These are phyloP conservation scores for Cutaneotrichosporon spelunceum DNA, from an alignment of 1,284 basidiomycete genomes.

Conservation along the genomic window DNA sequence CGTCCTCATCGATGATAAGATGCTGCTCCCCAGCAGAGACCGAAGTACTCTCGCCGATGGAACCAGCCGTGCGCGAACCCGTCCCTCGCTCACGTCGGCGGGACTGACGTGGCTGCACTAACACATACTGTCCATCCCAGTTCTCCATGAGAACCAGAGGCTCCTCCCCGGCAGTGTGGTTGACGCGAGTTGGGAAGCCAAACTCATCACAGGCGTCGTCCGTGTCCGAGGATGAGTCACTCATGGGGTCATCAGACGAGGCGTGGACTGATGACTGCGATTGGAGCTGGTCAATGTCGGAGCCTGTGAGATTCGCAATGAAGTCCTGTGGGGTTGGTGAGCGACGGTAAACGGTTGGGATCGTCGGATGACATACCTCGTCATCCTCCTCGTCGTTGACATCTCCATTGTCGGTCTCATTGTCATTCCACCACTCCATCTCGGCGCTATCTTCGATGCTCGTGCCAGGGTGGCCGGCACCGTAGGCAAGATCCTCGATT, in stretches of 20 bases:
- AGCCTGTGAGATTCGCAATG: slow-evolving; percentile 45
- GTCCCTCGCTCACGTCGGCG: slow-evolving; percentile 27
- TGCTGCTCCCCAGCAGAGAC: slow-evolving; percentile 37
- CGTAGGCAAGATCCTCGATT: slow-evolving; percentile 48
- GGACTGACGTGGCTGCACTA: slow-evolving; percentile 43
- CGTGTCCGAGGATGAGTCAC: slow-evolving; percentile 32
- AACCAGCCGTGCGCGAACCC: slow-evolving; percentile 31
- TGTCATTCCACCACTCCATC: slow-evolving; percentile 32
- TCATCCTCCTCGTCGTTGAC: slow-evolving; percentile 37
- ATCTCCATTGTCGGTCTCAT: slow-evolving; percentile 21
- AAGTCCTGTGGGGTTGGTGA: slow-evolving; percentile 25
- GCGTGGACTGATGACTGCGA: slow-evolving; percentile 44
- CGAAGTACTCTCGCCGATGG: slow-evolving; percentile 37
- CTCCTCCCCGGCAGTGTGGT: slow-evolving; percentile 21
- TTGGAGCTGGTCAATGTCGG: slow-evolving; percentile 40
- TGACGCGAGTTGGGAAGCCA: slow-evolving; percentile 39
- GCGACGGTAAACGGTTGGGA: neutral
- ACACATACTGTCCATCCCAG: slow-evolving; percentile 48
- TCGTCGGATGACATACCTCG: slow-evolving; percentile 26
- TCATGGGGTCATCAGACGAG: slow-evolving; percentile 32
- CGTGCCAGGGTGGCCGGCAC: slow-evolving; percentile 34
- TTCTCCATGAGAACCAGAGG: slow-evolving; percentile 50
- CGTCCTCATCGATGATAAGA: slow-evolving; percentile 45
- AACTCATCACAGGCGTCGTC: slow-evolving; percentile 47
- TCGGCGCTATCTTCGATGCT: slow-evolving; percentile 30